These are phyloP conservation scores for Candida sithepensis DNA, from an alignment of 805 yeast species.

Conservation along the genomic window DNA sequence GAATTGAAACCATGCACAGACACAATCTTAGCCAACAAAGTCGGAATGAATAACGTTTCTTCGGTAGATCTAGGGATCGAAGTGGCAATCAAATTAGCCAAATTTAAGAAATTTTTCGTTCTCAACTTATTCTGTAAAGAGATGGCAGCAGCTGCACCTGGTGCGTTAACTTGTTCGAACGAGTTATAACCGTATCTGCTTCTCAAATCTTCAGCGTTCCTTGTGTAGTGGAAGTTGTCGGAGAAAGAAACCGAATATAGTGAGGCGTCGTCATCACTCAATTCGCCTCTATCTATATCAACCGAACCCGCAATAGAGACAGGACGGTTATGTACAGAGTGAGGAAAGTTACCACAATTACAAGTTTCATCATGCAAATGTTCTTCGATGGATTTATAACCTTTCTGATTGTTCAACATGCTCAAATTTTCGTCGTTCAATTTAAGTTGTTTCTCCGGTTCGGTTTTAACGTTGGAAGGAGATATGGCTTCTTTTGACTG, in stretches of 20 bases:
- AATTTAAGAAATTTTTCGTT: constrained; percentile 40
- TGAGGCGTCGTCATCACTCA: constrained; percentile 45
- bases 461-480: background rate
- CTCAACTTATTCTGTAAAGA: constrained; percentile 42
- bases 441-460: background rate
- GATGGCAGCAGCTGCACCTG: constrained; percentile 72
- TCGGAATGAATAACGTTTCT: constrained; percentile 72
- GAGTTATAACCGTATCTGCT: constrained; percentile 31
- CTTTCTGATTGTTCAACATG: constrained; percentile 24
- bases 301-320: constrained; percentile 64
- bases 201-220: constrained; percentile 22
- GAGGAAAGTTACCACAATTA: constrained; percentile 51
- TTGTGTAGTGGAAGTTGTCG: constrained; percentile 16
- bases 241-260: constrained; percentile 25
- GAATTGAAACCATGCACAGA: constrained; percentile 70
- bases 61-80: constrained; percentile 76
- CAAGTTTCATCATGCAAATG: constrained; percentile 51
- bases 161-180: constrained; percentile 67
- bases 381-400: constrained; percentile 25
- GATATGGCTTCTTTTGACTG: background rate
- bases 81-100: constrained; percentile 61
- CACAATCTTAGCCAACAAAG: constrained; percentile 64
- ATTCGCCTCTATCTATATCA: constrained; percentile 42
- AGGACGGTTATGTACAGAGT: constrained; percentile 57
- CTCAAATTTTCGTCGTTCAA: constrained; percentile 31